Conservation (phyloP, 768 basidiomycete species). For the Suillus cothurnatus region DNA sequence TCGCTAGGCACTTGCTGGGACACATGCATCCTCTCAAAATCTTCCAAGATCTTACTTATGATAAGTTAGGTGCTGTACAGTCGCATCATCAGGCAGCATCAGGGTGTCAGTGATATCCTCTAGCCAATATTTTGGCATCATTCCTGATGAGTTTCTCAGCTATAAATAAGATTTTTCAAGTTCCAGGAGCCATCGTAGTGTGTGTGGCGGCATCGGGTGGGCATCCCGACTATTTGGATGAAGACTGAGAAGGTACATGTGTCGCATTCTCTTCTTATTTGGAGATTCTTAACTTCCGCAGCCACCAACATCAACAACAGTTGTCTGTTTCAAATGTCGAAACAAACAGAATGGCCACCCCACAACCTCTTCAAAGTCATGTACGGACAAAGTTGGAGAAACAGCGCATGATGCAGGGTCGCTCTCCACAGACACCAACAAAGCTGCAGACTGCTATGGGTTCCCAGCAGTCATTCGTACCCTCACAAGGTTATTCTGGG, state of each 20-base stretch:
- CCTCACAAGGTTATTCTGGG: too few relatives aligned
- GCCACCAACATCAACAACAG: constrained; percentile 35
- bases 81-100: too few relatives aligned
- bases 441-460: too few relatives aligned
- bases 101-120: too few relatives aligned
- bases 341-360: constrained; percentile 24
- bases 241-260: constrained; percentile 7
- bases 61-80: too few relatives aligned
- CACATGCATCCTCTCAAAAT: constrained; percentile 24
- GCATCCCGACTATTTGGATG: constrained; percentile 33
- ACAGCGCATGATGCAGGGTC: constrained; percentile 45
- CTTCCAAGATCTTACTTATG: constrained; percentile 22
- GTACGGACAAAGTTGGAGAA: constrained; percentile 51
- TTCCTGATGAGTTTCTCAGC: constrained; percentile 34
- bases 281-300: constrained; percentile 10
- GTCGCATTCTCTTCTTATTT: not conserved
- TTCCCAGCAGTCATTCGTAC: too few relatives aligned
- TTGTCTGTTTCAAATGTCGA: constrained; percentile 11
- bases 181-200: constrained; percentile 41
- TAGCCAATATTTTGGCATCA: too few relatives aligned
- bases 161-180: constrained; percentile 55
- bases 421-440: too few relatives aligned
- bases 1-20: constrained; percentile 10
- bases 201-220: constrained; percentile 52
- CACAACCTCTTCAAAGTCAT: constrained; percentile 27